Percentiles rank a stretch among this genome's conserved stretches.
These are phyloP conservation scores for Rhizophagus clarus DNA, from an alignment of 192 early-diverging fungal genomes.

Conservation along the genomic window DNA sequence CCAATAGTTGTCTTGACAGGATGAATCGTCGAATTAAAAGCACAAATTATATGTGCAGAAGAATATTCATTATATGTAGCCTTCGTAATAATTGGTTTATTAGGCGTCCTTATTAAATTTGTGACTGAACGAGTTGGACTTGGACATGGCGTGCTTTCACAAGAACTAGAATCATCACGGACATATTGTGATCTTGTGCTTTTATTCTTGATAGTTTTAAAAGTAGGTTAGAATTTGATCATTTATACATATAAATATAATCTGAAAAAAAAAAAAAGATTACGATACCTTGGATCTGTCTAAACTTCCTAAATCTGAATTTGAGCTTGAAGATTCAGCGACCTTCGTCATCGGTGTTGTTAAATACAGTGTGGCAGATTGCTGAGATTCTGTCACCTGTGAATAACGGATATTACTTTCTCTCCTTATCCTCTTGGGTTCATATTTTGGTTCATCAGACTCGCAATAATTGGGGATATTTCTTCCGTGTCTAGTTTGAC, in stretches of 20 bases:
- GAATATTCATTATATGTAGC: constrained; percentile 24
- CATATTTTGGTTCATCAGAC: not conserved
- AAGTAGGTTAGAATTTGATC: no score
- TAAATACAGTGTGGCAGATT: not conserved
- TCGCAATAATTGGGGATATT: not conserved
- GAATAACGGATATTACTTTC: not conserved
- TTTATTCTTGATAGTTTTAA: no score
- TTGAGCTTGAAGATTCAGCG: not conserved
- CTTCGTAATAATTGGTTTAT: constrained; percentile 26
- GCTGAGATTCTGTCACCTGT: no score
- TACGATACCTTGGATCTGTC: no score
- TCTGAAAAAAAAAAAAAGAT: no score
- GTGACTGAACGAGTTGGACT: not conserved
- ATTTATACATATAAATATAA: no score
- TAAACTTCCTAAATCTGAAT: not conserved
- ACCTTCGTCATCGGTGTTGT: not conserved
- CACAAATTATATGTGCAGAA: constrained; percentile 15
- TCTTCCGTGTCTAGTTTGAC: not conserved
- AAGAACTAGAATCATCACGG: no score
- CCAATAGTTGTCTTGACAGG: not conserved
- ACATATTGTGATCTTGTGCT: no score
- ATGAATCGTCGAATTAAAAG: constrained; percentile 22
- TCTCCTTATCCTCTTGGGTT: not conserved
- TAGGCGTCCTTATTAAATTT: constrained; percentile 23
- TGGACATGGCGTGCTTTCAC: not conserved